Base-by-base conservation (phyloP, 2,329 filamentous ascomycete species). In the Epichloe elymi region DNA sequence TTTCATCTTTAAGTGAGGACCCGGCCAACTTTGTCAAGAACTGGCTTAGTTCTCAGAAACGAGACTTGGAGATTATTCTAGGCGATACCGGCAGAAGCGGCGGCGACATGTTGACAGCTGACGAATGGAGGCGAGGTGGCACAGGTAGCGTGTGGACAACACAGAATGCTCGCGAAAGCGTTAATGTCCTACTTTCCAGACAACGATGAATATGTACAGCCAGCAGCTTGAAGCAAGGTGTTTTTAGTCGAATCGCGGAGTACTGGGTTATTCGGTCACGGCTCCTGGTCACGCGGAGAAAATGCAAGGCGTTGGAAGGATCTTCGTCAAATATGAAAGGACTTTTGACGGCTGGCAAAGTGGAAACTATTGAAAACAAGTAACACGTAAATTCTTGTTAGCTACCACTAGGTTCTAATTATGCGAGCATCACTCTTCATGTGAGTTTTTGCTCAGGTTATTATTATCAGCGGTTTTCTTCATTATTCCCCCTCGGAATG, bases 11-110 rank as follows among this genome's bases (percentile, higher is more conserved):
- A 56, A 80, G 82, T 53, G 80, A 85, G 56, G 89, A 96, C 59
- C 93, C 93, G 0, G 84, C 86, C 15, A 80, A 78, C 12, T 97
- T 97, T 61, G 76, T 96, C 54, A 82, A 80, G 56, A 82, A 86
- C 61, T 98, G 93, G 93, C 75, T 95, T 49, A 88, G 83, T 61
- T 91, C 85, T 15, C 93, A 98, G 71, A 89, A 89, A 69, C 78
- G 90, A 46, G 91, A 97, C 65, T 73, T 96, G 37, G 89, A 95
- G 62, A 82, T 93, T 6, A 84, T 96, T 46, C 76, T 93, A 55
- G 91, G 89, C 52, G 90, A 96, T 67, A 82, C 83, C 2, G 78
- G 80, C 48, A 76, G 82, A 50, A 72, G 86, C 69, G 72, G 76
- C 37, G 73, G 75, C 44, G 76, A 80, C 56, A 70, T 76, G 55